phyloP scores from a whole-genome alignment of 1,284 basidiomycete genomes.

The Cryptococcus neoformans region DNA sequence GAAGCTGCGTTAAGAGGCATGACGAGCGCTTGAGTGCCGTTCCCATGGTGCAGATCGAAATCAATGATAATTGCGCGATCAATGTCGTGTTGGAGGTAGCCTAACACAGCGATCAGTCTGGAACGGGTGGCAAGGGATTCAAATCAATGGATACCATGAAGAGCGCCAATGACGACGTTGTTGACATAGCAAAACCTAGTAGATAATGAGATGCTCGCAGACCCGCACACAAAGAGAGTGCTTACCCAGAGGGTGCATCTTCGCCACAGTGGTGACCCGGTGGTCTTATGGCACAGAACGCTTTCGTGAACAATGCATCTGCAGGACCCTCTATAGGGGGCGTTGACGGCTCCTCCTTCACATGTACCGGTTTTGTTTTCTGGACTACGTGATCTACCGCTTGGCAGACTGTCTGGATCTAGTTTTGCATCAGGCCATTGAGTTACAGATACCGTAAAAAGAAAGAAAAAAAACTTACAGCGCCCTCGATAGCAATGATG shows the following conservation, averaged over 20 bases:
- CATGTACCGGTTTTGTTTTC: constrained; percentile 35
- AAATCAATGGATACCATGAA: constrained; percentile 62
- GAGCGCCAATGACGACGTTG: constrained; percentile 84
- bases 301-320: constrained; percentile 48
- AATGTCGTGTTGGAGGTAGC: constrained; percentile 73
- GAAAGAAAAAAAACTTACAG: constrained; percentile 21
- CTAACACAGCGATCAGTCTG: constrained; percentile 49
- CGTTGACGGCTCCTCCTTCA: constrained; percentile 18
- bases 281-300: constrained; percentile 80
- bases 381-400: constrained; percentile 63
- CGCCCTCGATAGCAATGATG: constrained; percentile 45
- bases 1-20: constrained; percentile 92
- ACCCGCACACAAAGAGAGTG: neutral
- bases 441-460: no score
- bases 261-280: constrained; percentile 92
- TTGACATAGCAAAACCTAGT: constrained; percentile 84
- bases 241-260: constrained; percentile 72
- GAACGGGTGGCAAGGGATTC: neutral
- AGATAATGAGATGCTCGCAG: neutral
- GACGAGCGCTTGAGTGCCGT: constrained; percentile 86
- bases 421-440: constrained; percentile 29
- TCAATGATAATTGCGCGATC: constrained; percentile 83
- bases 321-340: constrained; percentile 10
- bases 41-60: constrained; percentile 86
- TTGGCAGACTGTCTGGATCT: constrained; percentile 67